These are phyloP conservation scores for Solanum dulcamara DNA, from an alignment of 257 asterid genomes.

Conservation along the genomic window DNA sequence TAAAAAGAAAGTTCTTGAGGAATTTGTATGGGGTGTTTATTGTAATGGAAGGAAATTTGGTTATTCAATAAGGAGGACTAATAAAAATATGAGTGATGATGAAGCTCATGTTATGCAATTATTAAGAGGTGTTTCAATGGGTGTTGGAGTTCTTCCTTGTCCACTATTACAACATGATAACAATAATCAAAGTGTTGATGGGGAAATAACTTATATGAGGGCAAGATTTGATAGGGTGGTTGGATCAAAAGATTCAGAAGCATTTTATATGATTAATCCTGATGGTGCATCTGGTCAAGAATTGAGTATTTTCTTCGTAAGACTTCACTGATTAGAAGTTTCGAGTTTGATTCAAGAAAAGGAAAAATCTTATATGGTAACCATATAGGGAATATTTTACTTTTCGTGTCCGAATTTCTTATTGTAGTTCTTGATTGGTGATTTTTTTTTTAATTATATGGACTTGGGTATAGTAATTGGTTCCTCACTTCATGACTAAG, in stretches of 20 bases:
- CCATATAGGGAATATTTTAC: not conserved
- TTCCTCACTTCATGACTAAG: not conserved
- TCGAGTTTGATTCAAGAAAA: not conserved
- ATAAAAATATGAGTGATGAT: slow-evolving; percentile 49
- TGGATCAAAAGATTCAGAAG: slow-evolving; percentile 80
- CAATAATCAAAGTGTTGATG: slow-evolving; percentile 9
- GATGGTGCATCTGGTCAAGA: slow-evolving; percentile 83
- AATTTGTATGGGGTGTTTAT: slow-evolving; percentile 83
- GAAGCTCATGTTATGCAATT: slow-evolving; percentile 66
- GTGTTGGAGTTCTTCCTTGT: slow-evolving; percentile 82
- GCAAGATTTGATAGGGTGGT: slow-evolving; percentile 70
- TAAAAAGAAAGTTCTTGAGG: slow-evolving; percentile 63
- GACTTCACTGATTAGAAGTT: slow-evolving; percentile 11
- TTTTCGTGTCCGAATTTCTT: not conserved
- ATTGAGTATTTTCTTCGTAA: slow-evolving; percentile 69
- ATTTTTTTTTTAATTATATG: not conserved
- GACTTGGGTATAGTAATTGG: not conserved
- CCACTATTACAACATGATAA: not conserved
- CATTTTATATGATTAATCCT: slow-evolving; percentile 85
- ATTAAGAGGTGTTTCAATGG: slow-evolving; percentile 84
- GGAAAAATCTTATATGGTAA: not conserved
- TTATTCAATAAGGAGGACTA: slow-evolving; percentile 57
- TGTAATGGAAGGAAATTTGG: slow-evolving; percentile 79
- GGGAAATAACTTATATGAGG: slow-evolving; percentile 73
- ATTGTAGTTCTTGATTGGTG: not conserved